These are phyloP conservation scores for Malus hybrid DNA, from an alignment of 331 rosid species.

Conservation along the genomic window DNA sequence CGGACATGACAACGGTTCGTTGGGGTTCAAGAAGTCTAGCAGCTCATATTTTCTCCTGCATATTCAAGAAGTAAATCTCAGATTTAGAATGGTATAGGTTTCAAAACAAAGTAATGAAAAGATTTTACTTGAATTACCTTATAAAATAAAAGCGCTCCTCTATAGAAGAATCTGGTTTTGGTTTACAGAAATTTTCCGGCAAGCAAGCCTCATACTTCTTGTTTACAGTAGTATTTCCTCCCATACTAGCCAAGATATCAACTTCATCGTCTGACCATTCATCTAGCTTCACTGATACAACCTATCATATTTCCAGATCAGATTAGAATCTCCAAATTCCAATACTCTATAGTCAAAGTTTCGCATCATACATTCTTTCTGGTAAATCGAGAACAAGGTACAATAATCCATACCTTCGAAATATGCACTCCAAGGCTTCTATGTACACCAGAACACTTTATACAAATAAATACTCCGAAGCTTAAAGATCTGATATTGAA, in stretches of 20 bases:
- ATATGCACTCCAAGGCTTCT: constrained; percentile 86
- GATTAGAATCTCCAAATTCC: constrained; percentile 5
- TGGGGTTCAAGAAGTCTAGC: constrained; percentile 33
- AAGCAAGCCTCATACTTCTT: constrained; percentile 69
- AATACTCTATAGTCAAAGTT: not conserved
- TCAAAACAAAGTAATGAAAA: not conserved
- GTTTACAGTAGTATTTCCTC: constrained; percentile 69
- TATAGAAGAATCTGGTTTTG: constrained; percentile 60
- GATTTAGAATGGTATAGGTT: constrained; percentile 4
- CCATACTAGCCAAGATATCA: constrained; percentile 45
- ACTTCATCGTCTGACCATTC: constrained; percentile 84
- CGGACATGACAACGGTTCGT: constrained; percentile 29
- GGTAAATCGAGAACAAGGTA: not conserved
- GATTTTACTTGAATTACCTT: constrained; percentile 31
- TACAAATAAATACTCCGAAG: constrained; percentile 72
- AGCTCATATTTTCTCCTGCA: constrained; percentile 80
- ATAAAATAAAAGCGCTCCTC: constrained; percentile 78
- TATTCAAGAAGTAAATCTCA: constrained; percentile 17
- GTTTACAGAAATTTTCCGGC: constrained; percentile 43
- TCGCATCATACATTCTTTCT: not conserved
- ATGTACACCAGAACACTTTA: constrained; percentile 84
- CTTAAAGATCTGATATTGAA: constrained; percentile 51
- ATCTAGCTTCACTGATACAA: constrained; percentile 85
- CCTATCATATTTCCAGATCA: constrained; percentile 35
- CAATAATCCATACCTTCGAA: constrained; percentile 49